phyloP scores from a whole-genome alignment of 495 filamentous ascomycete genomes.

The Tuber calosporum region DNA sequence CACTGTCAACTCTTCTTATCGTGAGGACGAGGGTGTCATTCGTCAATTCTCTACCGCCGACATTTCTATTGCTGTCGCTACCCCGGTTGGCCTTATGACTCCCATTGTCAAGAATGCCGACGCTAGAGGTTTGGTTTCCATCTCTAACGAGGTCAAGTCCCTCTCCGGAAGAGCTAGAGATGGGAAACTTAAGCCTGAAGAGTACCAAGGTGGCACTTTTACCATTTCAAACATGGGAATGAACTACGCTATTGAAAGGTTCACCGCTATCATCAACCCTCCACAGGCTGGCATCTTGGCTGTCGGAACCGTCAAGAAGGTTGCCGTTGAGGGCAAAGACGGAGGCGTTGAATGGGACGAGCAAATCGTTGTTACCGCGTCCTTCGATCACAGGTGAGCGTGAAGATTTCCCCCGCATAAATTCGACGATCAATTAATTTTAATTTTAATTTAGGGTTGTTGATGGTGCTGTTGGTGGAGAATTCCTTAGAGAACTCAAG shows the following conservation, averaged over 20 bases:
- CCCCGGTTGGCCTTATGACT: conserved; percentile 90
- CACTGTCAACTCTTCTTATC: conserved; percentile 92
- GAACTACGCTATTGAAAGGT: conserved; percentile 92
- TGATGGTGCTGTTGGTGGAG: conserved; percentile 87
- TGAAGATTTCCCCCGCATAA: background rate
- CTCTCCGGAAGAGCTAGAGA: conserved; percentile 92
- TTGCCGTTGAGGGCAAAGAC: conserved; percentile 78
- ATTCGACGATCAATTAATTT: background rate
- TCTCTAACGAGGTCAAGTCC: conserved; percentile 84
- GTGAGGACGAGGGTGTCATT: conserved; percentile 71
- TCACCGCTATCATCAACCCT: conserved; percentile 99
- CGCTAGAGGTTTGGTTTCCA: conserved; percentile 71
- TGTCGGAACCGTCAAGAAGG: conserved; percentile 89
- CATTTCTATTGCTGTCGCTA: conserved; percentile 89
- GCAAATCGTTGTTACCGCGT: conserved; percentile 85
- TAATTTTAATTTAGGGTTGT: conserved; percentile 43
- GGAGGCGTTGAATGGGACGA: conserved; percentile 88
- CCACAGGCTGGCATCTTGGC: conserved; percentile 95
- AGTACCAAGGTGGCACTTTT: conserved; percentile 98
- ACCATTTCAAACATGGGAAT: conserved; percentile 99
- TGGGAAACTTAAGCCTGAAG: conserved; percentile 97
- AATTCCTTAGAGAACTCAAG: conserved; percentile 97
- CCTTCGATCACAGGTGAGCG: conserved; percentile 73
- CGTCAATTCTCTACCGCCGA: conserved; percentile 88
- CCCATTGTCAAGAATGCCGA: conserved; percentile 88